Conservation (phyloP, 1,284 basidiomycete genomes). For the Apiotrichum sp. region DNA sequence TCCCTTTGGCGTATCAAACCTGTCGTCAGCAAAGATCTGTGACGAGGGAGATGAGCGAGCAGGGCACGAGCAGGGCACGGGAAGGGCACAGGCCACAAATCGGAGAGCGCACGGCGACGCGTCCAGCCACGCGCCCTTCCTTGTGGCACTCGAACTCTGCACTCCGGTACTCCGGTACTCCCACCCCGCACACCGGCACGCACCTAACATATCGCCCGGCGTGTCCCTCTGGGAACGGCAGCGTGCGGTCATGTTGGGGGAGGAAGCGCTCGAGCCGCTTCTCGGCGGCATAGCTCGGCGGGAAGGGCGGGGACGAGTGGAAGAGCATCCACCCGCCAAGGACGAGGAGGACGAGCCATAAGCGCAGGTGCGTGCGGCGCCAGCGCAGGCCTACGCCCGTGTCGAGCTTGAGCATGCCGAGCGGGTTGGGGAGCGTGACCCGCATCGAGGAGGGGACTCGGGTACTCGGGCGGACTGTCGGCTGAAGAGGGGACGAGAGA, state of each 20-base stretch:
- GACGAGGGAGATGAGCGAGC: neutral
- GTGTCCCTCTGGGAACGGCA: constrained; percentile 24
- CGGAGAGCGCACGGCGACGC: neutral
- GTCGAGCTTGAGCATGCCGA: constrained; percentile 30
- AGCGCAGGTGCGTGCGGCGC: neutral
- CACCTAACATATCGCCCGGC: constrained; percentile 37
- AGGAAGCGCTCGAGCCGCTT: constrained; percentile 12
- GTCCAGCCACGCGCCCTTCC: neutral
- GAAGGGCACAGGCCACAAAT: neutral
- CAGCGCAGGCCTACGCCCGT: neutral
- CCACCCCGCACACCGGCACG: constrained; percentile 8
- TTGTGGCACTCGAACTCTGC: no score
- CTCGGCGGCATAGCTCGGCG: constrained; percentile 34
- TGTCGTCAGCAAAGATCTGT: constrained; percentile 5
- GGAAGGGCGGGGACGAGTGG: constrained; percentile 33
- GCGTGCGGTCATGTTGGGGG: constrained; percentile 18
- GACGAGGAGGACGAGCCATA: neutral
- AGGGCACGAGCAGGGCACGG: neutral
- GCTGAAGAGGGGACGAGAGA: no score
- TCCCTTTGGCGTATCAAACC: constrained; percentile 39
- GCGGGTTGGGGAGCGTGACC: constrained; percentile 29
- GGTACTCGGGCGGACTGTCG: no score
- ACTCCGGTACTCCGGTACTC: neutral
- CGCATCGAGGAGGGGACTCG: constrained; percentile 5
- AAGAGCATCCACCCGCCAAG: neutral